These are phyloP conservation scores for Willaertia magna DNA, from an alignment of 208 protist species.

Conservation along the genomic window DNA sequence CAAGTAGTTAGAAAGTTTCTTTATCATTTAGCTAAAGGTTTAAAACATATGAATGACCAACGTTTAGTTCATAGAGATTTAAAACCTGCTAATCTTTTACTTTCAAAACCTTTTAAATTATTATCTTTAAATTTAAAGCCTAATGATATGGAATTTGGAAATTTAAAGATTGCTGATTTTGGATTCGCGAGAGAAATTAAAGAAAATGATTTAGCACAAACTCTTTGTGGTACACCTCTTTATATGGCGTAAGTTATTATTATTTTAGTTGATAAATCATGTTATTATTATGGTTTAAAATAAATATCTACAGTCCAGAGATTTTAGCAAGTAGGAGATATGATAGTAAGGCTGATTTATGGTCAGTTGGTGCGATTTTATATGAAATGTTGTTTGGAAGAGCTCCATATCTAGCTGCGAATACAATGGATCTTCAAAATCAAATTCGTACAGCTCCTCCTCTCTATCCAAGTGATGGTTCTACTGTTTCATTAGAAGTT, in stretches of 20 bases:
- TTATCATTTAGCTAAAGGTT: background rate
- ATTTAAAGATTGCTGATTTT: constrained; percentile 8
- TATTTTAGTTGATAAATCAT: constrained; percentile 27
- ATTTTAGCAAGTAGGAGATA: constrained; percentile 43
- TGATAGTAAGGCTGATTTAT: constrained; percentile 54
- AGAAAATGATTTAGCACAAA: background rate
- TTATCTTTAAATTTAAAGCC: constrained; percentile 14
- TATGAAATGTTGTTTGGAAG: constrained; percentile 52
- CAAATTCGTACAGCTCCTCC: background rate
- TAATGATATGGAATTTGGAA: background rate
- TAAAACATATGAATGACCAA: background rate
- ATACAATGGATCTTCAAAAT: constrained; percentile 27
- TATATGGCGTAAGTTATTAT: background rate
- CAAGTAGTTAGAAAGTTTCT: background rate
- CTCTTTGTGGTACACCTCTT: background rate
- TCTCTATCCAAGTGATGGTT: background rate
- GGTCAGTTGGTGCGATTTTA: constrained; percentile 54
- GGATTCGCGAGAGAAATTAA: background rate
- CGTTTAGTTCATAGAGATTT: constrained; percentile 64
- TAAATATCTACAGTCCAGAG: constrained; percentile 62
- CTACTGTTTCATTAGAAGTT: background rate
- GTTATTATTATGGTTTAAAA: constrained; percentile 42
- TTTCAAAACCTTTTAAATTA: constrained; percentile 41
- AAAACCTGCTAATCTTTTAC: constrained; percentile 65
- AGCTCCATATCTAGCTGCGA: constrained; percentile 26